phyloP scores from a whole-genome alignment of 345 rosid genomes.

The Aegle marmelos region DNA sequence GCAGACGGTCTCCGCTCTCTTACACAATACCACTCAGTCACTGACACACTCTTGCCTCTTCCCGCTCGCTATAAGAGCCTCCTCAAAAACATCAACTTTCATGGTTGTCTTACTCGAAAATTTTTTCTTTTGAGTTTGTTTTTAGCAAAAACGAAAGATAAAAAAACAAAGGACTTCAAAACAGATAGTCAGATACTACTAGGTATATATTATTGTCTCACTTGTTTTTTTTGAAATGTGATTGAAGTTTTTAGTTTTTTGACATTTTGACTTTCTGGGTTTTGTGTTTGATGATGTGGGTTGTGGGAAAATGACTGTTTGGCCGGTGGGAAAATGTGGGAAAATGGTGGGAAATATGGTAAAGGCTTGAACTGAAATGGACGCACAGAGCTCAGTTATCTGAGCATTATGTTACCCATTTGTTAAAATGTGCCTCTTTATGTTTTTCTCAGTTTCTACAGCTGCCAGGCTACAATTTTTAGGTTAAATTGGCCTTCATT shows the following conservation, averaged over 20 bases:
- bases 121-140: neutral
- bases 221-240: neutral
- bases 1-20: conserved; percentile 2
- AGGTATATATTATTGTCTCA: neutral
- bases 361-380: neutral
- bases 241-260: neutral
- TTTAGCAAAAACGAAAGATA: too few species aligned
- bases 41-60: conserved; percentile 2
- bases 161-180: neutral
- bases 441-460: neutral
- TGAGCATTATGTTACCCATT: neutral
- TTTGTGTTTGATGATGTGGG: neutral
- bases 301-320: neutral
- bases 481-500: neutral
- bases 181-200: neutral
- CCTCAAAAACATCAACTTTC: neutral
- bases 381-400: neutral
- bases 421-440: neutral
- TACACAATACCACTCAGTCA: neutral
- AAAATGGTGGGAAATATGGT: neutral
- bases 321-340: neutral
- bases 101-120: neutral
- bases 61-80: neutral
- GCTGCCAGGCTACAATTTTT: neutral
- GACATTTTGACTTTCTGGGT: neutral